These are phyloP conservation scores for Berberis thunbergii DNA, from an alignment of 164 flowering plant genomes.

Conservation along the genomic window DNA sequence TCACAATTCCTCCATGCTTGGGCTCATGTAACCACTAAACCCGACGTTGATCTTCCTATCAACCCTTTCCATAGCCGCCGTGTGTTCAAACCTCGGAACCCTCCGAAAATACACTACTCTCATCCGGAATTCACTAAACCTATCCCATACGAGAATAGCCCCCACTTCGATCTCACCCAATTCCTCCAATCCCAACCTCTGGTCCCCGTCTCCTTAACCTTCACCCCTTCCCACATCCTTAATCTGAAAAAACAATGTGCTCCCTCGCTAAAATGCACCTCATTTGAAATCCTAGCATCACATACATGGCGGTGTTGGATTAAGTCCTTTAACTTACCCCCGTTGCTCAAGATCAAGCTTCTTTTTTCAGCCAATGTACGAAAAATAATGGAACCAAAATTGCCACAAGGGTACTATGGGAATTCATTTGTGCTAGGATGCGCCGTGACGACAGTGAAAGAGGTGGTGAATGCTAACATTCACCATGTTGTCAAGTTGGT, in stretches of 20 bases:
- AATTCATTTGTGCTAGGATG: constrained; percentile 63
- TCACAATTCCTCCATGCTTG: constrained; percentile 77
- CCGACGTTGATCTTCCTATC: constrained; percentile 21
- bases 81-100: constrained; percentile 42
- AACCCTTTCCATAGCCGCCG: constrained; percentile 52
- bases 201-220: constrained; percentile 46
- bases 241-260: constrained; percentile 51
- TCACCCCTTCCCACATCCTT: constrained; percentile 46
- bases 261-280: constrained; percentile 71
- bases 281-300: constrained; percentile 74
- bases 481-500: constrained; percentile 34
- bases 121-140: constrained; percentile 43
- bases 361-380: constrained; percentile 72
- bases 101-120: constrained; percentile 22
- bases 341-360: constrained; percentile 46
- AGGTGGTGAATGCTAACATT: constrained; percentile 36
- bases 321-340: constrained; percentile 34
- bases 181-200: constrained; percentile 50
- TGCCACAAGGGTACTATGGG: constrained; percentile 71
- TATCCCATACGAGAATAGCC: constrained; percentile 5
- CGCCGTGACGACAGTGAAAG: constrained; percentile 35
- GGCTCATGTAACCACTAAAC: constrained; percentile 55
- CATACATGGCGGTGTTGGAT: constrained; percentile 95
- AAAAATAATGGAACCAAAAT: constrained; percentile 33
- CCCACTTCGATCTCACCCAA: constrained; percentile 16